A percentile compares a stretch with the other conserved stretches of the same genome.
Conservation (phyloP, 2,329 filamentous ascomycete species). For the Penicillium sp. region DNA sequence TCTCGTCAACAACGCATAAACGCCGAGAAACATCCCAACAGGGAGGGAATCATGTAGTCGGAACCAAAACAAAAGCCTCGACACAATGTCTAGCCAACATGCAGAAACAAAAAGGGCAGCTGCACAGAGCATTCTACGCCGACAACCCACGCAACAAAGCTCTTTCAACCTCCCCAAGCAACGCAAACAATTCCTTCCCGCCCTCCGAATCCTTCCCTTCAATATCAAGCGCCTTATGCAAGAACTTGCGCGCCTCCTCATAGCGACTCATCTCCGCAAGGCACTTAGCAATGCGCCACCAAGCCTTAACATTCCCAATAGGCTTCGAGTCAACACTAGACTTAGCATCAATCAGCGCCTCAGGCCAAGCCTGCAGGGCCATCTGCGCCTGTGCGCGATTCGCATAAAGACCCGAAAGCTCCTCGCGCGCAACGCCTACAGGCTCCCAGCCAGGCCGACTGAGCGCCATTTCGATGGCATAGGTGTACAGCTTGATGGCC, state of each 20-base stretch:
- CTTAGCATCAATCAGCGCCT: constrained; percentile 84
- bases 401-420: constrained; percentile 73
- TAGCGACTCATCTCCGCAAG: constrained; percentile 85
- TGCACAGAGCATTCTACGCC: neutral
- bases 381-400: constrained; percentile 92
- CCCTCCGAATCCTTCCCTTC: constrained; percentile 61
- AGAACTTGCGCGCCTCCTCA: constrained; percentile 78
- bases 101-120: neutral
- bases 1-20: neutral
- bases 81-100: neutral
- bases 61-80: neutral
- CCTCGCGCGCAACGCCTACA: constrained; percentile 75
- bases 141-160: constrained; percentile 53
- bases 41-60: constrained; percentile 3
- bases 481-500: constrained; percentile 75
- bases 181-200: constrained; percentile 55
- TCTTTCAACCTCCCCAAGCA: constrained; percentile 61
- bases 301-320: constrained; percentile 86
- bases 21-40: neutral
- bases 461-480: constrained; percentile 88
- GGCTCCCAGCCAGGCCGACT: constrained; percentile 85
- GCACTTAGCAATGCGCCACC: constrained; percentile 85
- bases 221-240: constrained; percentile 74
- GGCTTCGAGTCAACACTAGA: constrained; percentile 83
- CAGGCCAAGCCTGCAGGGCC: constrained; percentile 73